Conservation (phyloP, 2,329 filamentous ascomycete species). For the Endoconidiophora polonica region DNA sequence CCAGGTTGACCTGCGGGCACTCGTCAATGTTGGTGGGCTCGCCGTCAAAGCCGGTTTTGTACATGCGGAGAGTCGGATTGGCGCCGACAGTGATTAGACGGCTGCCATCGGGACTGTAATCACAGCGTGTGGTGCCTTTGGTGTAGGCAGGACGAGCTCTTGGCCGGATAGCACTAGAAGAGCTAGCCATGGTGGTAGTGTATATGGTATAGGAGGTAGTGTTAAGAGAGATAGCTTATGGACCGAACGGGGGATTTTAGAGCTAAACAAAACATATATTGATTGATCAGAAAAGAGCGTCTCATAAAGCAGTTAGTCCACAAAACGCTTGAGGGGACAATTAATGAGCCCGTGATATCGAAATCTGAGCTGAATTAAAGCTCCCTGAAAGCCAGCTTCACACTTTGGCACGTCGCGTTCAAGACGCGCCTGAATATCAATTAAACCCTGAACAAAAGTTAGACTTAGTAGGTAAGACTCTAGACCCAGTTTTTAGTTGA, state of each 20-base stretch:
- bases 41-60: conserved; percentile 78
- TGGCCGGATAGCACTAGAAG: conserved; percentile 29
- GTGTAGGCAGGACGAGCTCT: conserved; percentile 60
- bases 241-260: not conserved
- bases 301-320: too few species aligned
- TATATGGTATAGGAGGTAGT: not conserved
- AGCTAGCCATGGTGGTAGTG: conserved; percentile 15
- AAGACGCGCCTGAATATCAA: conserved; percentile 3
- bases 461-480: not conserved
- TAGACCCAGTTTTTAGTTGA: not conserved
- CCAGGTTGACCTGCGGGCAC: conserved; percentile 69
- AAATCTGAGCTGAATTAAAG: too few species aligned
- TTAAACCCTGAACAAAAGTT: conserved; percentile 5
- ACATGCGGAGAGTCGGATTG: conserved; percentile 86
- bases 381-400: not conserved
- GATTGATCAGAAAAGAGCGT: too few species aligned
- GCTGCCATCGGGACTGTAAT: conserved; percentile 77
- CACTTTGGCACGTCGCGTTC: not conserved
- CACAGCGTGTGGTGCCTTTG: conserved; percentile 68
- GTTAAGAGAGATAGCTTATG: too few species aligned
- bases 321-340: not conserved
- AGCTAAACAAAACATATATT: too few species aligned
- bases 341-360: too few species aligned
- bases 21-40: conserved; percentile 89
- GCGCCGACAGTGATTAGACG: conserved; percentile 81